Percentiles rank a stretch among this genome's conserved stretches.
phyloP scores from a whole-genome alignment of 73 alveolate species.

The Tetrahymena borealis region DNA sequence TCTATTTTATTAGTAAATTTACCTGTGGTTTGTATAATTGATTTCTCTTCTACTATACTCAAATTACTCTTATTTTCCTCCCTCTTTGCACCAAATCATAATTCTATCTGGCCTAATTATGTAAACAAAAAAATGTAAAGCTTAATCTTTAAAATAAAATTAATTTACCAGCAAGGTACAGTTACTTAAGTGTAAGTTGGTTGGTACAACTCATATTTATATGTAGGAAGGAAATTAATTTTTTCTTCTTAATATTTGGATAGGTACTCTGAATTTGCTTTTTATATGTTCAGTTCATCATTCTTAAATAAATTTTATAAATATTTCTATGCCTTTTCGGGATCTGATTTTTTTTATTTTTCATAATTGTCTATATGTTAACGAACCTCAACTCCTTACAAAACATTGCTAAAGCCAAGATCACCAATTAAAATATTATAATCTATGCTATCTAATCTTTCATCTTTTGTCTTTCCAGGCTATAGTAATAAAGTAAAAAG shows the following conservation, averaged over 20 bases:
- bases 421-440: constrained; percentile 29
- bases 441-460: constrained; percentile 29
- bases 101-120: not conserved
- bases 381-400: not conserved
- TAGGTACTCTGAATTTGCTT: not conserved
- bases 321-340: not conserved
- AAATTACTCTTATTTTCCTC: not conserved
- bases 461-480: constrained; percentile 35
- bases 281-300: not conserved
- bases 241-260: not conserved
- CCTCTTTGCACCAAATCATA: not conserved
- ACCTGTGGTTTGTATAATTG: not conserved
- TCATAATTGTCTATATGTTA: not conserved
- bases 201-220: not conserved
- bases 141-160: not conserved
- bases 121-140: not conserved
- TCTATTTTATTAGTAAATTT: not conserved
- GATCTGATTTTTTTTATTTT: not conserved
- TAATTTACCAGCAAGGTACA: not conserved
- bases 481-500: not conserved
- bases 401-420: constrained; percentile 4
- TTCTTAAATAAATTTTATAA: not conserved
- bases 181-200: not conserved
- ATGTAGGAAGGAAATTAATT: not conserved
- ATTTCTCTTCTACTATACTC: not conserved